phyloP scores from a whole-genome alignment of 2,329 filamentous ascomycete species.

The Aureobasidium sp. region DNA sequence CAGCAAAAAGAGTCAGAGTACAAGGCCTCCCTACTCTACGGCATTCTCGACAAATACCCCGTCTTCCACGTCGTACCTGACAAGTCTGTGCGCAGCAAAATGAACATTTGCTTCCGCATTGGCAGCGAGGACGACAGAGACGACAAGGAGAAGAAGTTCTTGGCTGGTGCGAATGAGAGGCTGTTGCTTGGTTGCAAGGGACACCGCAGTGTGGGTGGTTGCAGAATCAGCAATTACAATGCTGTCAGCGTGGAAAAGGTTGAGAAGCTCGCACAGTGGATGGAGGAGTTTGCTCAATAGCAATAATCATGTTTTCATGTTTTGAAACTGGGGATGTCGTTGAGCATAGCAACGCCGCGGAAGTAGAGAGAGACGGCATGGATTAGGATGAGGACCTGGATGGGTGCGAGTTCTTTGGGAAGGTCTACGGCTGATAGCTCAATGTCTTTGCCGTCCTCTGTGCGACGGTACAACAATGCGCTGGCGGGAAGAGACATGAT shows the following conservation, averaged over 20 bases:
- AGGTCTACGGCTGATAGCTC: conserved; percentile 17
- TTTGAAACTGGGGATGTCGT: conserved; percentile 17
- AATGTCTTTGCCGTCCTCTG: conserved; percentile 21
- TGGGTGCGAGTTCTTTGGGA: conserved; percentile 11
- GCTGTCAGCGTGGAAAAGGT: conserved; percentile 61
- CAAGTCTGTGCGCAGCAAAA: conserved; percentile 67
- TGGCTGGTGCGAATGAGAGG: conserved; percentile 59
- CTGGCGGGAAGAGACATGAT: conserved; percentile 7
- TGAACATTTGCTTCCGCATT: conserved; percentile 93
- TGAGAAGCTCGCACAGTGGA: conserved; percentile 57
- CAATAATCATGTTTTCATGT: neutral
- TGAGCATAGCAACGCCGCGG: conserved; percentile 25
- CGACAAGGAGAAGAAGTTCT: conserved; percentile 68
- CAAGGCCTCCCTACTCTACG: conserved; percentile 72
- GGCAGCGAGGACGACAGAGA: conserved; percentile 47
- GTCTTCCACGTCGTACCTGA: conserved; percentile 73
- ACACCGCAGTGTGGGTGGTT: conserved; percentile 77
- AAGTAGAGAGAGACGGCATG: conserved; percentile 24
- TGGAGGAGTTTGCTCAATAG: conserved; percentile 47
- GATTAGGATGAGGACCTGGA: conserved; percentile 22
- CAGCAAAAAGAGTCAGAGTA: conserved; percentile 64
- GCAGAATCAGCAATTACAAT: conserved; percentile 85
- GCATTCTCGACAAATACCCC: conserved; percentile 62
- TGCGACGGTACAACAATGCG: conserved; percentile 27
- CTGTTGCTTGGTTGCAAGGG: conserved; percentile 78